Evolutionary conservation across 2,329 filamentous ascomycete species (phyloP).

Genomic region (Ciborinia camelliae): DNA sequence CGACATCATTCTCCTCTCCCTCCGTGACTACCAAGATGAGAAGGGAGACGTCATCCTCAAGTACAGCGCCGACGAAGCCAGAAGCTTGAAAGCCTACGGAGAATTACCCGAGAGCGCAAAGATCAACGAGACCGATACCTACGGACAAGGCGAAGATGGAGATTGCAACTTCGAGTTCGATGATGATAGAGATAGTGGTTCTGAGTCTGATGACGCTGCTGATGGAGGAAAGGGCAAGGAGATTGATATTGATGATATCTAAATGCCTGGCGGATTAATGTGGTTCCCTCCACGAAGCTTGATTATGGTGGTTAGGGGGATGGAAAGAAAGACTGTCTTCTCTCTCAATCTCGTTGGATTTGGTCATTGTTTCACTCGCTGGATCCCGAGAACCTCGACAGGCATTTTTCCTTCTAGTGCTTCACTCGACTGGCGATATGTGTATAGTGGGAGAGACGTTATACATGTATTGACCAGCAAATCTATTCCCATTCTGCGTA

Average conservation of each 20-base stretch:
- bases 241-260: conserved; percentile 95
- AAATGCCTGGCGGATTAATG: conserved; percentile 32
- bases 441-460: conserved; percentile 51
- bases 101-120: conserved; percentile 96
- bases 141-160: conserved; percentile 85
- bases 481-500: conserved; percentile 20
- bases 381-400: conserved; percentile 38
- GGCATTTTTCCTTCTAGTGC: conserved; percentile 33
- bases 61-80: conserved; percentile 93
- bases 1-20: conserved; percentile 84
- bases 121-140: conserved; percentile 99
- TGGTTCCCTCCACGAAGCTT: conserved; percentile 1
- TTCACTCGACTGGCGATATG: conserved; percentile 32
- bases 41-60: conserved; percentile 93
- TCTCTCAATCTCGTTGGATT: conserved; percentile 51
- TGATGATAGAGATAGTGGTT: conserved; percentile 71
- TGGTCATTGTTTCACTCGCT: conserved; percentile 27
- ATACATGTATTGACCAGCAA: conserved; percentile 30
- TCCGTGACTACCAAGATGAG: conserved; percentile 90
- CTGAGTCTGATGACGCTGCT: conserved; percentile 46
- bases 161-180: conserved; percentile 99
- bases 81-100: conserved; percentile 92
- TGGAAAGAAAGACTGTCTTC: conserved; percentile 57
- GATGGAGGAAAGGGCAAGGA: conserved; percentile 63
- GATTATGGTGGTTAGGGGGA: conserved; percentile 19